phyloP scores from a whole-genome alignment of 768 basidiomycete species.

The Auricularia sp. region DNA sequence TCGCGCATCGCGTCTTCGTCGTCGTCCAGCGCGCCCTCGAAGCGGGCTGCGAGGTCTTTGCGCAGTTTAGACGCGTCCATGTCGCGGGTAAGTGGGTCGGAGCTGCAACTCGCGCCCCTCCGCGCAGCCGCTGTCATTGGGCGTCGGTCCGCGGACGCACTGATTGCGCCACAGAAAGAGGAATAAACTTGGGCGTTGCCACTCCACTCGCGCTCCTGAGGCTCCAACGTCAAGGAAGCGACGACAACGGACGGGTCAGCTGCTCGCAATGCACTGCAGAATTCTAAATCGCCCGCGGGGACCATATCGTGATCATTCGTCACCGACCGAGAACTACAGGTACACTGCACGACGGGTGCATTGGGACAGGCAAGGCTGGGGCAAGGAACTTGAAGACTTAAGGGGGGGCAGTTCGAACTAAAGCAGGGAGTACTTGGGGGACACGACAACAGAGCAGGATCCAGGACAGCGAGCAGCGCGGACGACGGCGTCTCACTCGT shows the following conservation, averaged over 20 bases:
- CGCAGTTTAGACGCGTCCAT: constrained; percentile 5
- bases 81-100: not conserved
- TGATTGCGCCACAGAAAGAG: not conserved
- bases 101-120: constrained; percentile 1
- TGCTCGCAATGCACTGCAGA: not conserved
- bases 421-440: not conserved
- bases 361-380: not conserved
- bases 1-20: constrained; percentile 4
- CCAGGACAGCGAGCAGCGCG: not conserved
- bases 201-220: not conserved
- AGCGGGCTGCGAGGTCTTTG: constrained; percentile 1
- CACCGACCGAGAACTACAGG: not conserved
- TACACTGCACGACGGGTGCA: not conserved
- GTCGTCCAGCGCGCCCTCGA: constrained; percentile 8
- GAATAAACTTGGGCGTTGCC: not conserved
- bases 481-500: not conserved
- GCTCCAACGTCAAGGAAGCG: not conserved
- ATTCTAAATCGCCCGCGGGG: not conserved
- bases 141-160: not conserved
- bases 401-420: not conserved
- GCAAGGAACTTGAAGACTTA: not conserved
- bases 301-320: not conserved
- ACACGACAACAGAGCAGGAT: not conserved
- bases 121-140: not conserved
- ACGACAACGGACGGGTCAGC: not conserved